Conservation (phyloP, 1,284 basidiomycete genomes). For the Amylostereum areolatum region DNA sequence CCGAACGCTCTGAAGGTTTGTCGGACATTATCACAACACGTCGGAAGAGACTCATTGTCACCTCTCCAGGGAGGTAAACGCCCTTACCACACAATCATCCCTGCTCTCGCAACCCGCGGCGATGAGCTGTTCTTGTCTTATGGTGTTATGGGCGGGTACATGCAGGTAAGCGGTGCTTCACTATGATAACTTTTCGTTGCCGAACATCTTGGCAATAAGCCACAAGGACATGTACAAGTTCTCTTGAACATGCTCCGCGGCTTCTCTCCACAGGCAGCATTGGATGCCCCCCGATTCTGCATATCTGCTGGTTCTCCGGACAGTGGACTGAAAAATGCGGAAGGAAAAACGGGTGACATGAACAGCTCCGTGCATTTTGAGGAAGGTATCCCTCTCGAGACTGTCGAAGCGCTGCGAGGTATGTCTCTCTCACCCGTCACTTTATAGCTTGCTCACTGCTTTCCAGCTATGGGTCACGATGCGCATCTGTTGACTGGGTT, state of each 20-base stretch:
- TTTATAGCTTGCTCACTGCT: neutral
- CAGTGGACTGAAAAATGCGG: slow-evolving; percentile 36
- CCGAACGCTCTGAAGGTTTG: slow-evolving; percentile 71
- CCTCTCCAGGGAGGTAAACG: slow-evolving; percentile 67
- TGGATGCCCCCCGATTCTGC: slow-evolving; percentile 95
- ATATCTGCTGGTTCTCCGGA: slow-evolving; percentile 82
- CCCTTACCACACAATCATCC: slow-evolving; percentile 95
- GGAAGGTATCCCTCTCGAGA: slow-evolving; percentile 66
- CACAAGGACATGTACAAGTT: slow-evolving; percentile 91
- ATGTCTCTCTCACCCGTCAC: slow-evolving; percentile 15
- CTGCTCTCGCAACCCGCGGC: slow-evolving; percentile 79
- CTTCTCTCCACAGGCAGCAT: slow-evolving; percentile 75
- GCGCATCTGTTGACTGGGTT: slow-evolving; percentile 60
- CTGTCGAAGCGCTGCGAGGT: slow-evolving; percentile 60
- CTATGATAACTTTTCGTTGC: no score
- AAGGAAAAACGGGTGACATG: slow-evolving; percentile 54
- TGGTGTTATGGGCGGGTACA: slow-evolving; percentile 94
- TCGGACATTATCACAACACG: neutral
- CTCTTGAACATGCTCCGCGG: slow-evolving; percentile 89
- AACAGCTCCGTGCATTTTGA: slow-evolving; percentile 87
- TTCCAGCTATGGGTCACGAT: slow-evolving; percentile 83
- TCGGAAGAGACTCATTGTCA: neutral
- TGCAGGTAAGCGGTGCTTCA: slow-evolving; percentile 56
- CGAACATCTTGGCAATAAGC: slow-evolving; percentile 30
- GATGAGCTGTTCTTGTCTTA: slow-evolving; percentile 85